Evolutionary conservation across 176 grass and related monocot genomes (phyloP), one percentile per base, ranked within the genome.

Genomic region (Carex cristatella): DNA sequence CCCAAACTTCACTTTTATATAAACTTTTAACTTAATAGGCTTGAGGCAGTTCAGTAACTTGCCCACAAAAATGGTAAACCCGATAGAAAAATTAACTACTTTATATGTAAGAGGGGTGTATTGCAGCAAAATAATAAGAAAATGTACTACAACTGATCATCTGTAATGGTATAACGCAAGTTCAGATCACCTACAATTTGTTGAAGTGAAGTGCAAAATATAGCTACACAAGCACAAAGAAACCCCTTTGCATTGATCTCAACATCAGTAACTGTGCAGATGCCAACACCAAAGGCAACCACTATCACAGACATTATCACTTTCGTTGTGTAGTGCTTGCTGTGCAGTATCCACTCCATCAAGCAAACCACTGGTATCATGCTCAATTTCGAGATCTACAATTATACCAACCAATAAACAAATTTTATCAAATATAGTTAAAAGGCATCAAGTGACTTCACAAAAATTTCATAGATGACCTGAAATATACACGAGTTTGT

Each of bases 361-460:
- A 87, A 85, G 38, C 89, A 90, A 14, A 90, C 89, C 40, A 85
- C 89, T 14, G 89, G 89, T 75, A 90, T 90, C 89, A 90, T 87
- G 82, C 86, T 90, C 89, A 90, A 65, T 84, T 90, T 90, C 3
- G 86, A 85, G 81, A 90, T 85, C 89, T 87, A 60, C 54, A 74
- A 51, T 78, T 35, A 78, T 78, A 55, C 51, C 23, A 78, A 78
- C 19, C 49, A 78, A 78, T 57, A 57, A 78, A 33, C 12, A 54
- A 77, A 56, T 57, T 35, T 55, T 57, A 2, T 33, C 51, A 31
- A 15, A 16, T 57, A 78, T 7, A 78, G 48, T 78, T 35, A 57
- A 78, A 78, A 57, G 9, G 51, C 13, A 18, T 31, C 28, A 78
- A 78, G 49, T 56, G 74, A 57, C 51, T 76, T 62, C 27, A 75